A percentile compares a stretch with the other conserved stretches of the same genome.
Conservation (phyloP, 352 stramenopile genomes). For the Phytophthora colocasiae region DNA sequence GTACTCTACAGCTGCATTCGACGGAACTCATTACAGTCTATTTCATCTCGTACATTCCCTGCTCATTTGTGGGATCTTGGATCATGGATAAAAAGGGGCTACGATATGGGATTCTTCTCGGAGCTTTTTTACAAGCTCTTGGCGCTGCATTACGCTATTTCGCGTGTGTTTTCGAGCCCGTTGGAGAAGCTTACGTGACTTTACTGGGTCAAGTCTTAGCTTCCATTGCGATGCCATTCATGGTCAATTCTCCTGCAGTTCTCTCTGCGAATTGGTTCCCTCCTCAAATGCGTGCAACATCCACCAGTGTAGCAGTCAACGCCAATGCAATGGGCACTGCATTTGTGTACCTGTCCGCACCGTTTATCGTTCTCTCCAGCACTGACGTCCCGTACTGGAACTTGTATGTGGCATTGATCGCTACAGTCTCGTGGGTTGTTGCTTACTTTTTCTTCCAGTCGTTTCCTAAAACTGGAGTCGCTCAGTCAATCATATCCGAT, state of each 20-base stretch:
- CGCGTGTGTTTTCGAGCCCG: conserved; percentile 33
- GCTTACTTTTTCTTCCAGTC: conserved; percentile 52
- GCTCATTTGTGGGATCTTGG: conserved; percentile 80
- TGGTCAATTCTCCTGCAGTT: conserved; percentile 84
- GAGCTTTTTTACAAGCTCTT: conserved; percentile 58
- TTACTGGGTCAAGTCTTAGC: conserved; percentile 69
- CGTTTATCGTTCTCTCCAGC: conserved; percentile 55
- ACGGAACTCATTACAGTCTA: conserved; percentile 83
- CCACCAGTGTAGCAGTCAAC: conserved; percentile 80
- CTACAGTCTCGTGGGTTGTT: conserved; percentile 32
- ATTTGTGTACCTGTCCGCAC: conserved; percentile 61
- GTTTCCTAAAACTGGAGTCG: conserved; percentile 46
- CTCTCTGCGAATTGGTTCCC: conserved; percentile 82
- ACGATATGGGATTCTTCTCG: conserved; percentile 67
- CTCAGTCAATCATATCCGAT: conserved; percentile 58
- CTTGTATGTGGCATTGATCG: conserved; percentile 47
- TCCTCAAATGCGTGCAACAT: conserved; percentile 63
- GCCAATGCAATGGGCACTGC: conserved; percentile 77
- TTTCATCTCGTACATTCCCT: conserved; percentile 83
- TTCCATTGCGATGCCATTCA: conserved; percentile 82
- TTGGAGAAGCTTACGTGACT: conserved; percentile 48
- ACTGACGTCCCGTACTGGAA: conserved; percentile 54
- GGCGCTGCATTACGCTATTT: conserved; percentile 59
- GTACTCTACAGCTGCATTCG: conserved; percentile 52
- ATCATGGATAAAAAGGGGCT: conserved; percentile 84